Base-by-base conservation (phyloP, 2,329 filamentous ascomycete species). In the Ceratocystis destructans region DNA sequence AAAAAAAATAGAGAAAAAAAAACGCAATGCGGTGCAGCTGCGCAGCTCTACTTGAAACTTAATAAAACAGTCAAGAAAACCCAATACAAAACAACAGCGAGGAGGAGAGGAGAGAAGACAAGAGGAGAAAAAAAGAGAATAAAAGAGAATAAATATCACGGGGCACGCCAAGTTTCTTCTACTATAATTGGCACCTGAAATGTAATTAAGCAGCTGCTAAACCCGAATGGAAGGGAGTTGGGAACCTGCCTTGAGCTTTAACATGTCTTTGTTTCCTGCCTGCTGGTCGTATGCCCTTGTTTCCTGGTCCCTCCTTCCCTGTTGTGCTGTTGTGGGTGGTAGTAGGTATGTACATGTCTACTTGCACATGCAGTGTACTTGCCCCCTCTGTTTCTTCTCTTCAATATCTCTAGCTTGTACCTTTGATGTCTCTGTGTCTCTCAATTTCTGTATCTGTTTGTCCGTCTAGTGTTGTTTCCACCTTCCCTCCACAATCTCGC, bases 141-240 rank as follows among this genome's bases (percentile, higher is more conserved):
- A 48, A 33, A 20, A 59, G 25, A 33, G 8, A 31, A 15, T 28
- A 31, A 31, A 59, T 12, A 31, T 33, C 53, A 57, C 12, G 28
- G 25, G 53, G 53, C 28, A 59, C 53, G n/a, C 25, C 53, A 59
- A 25, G n/a, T 8, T 17, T 4, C 53, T 59, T 50, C 28, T 31
- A 33, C 53, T 59, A 33, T 59, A 59, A 33, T 59, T 59, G 53
- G 53, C 53, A 31, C 53, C 53, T n/a, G 28, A 33, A 59, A 37
- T 33, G 28, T 37, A 59, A 59, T 59, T 37, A 59, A 59, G 53
- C 53, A 59, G 53, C 53, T 59, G n/a, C 53, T 59, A 59, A 59
- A 59, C n/a, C 53, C 28, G 53, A 50, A 31, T 31, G 17, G 53
- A 33, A 31, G 53, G 53, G 8, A 50, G 46, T 50, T 50, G 37